Evolutionary conservation across 805 yeast genomes (phyloP), one percentile per base, ranked within the genome.

Genomic region (Cyberlindnera bimundalis): DNA sequence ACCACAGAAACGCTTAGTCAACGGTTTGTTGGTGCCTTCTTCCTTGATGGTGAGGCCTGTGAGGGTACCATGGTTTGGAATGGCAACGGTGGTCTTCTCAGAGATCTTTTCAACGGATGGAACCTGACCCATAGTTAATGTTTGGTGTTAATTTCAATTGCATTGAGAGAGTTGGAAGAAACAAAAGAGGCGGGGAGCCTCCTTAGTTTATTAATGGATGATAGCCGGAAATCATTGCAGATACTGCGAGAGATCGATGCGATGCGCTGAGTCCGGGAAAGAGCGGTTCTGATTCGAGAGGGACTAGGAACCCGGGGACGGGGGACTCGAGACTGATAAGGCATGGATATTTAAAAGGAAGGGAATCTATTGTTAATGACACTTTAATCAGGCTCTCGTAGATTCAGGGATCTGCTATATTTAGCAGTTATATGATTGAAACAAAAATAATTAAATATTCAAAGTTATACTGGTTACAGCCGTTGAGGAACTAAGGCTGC

Each of bases 1-100:
- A 29, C 41, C 45, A 12, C 36, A 36, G 33, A 42, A 42, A 23
- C 45, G 37, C 29, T 42, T 42, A 8, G 45, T 42, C 33, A 42
- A 16, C 12, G 45, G 45, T 35, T 41, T 41, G 6, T 15, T 13
- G 8, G 42, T 30, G 25, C 18, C 39, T 27, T 42, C 45, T 8
- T 41, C 45, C 36, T 42, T 42, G 45, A 42, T 42, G 36, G 42
- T 37, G 39, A 42, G 45, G 11, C 45, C 45, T 3, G 39, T 42
- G 36, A 42, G 41, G 28, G 45, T 42, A 10, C 45, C 45, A 7
- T 37, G 34, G 28, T 16, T 28, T 8, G 41, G 41, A 18, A 42
- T 10, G 14, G 45, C 5, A 27, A 42, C 39, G n/a, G 42, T 29
- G 14, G 45, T 42, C 32, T 29, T 29, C 25, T 33, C 37, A 10